Evolutionary conservation across 495 filamentous ascomycete species (phyloP), one percentile per base, ranked within the genome.

Genomic region (Ramalina peruviana): DNA sequence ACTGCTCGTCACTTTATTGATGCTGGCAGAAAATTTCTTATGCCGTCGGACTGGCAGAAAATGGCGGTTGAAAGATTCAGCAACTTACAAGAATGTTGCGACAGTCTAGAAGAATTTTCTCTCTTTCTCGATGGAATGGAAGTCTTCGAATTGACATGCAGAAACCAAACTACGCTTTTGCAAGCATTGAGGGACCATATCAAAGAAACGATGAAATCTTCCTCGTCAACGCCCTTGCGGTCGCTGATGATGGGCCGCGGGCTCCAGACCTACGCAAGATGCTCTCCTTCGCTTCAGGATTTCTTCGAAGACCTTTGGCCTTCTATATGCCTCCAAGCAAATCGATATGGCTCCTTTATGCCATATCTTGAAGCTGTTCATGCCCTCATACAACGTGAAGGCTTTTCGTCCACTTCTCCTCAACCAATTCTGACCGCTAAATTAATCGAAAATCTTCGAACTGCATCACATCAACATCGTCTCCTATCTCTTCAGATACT

Each of bases 401-500:
- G 63, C 3, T 56, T 65, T 1, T 68, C 71, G 19, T 55, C 62
- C 0, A 33, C 30, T 33, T 33, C 30, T 21, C 11, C 13, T 36
- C n/a, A 36, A 65, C 68, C 27, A 61, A 68, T 21, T 72, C 3
- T 93, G 42, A 65, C 77, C 12, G 66, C 74, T 26, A 75, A 71
- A 6, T 60, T 95, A 17, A 72, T 86, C 51, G 67, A 74, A 19
- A 90, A 87, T 49, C 73, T 97, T 15, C 75, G 78, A 2, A 74
- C 78, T 1, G 74, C 80, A 13, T 89, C 83, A 20, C 84, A 88
- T 56, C 68, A 75, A 21, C 64, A 92, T 17, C 72, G 92, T 47
- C 64, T 82, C 1, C 67, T 79, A 0, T 86, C 86, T 19, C 66
- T 98, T 38, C 75, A 72, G 27, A 74, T 93, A 23, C 63, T 96